Conservation (phyloP, 108 stramenopile species). For the Pseudonitzschia delicatissima region DNA sequence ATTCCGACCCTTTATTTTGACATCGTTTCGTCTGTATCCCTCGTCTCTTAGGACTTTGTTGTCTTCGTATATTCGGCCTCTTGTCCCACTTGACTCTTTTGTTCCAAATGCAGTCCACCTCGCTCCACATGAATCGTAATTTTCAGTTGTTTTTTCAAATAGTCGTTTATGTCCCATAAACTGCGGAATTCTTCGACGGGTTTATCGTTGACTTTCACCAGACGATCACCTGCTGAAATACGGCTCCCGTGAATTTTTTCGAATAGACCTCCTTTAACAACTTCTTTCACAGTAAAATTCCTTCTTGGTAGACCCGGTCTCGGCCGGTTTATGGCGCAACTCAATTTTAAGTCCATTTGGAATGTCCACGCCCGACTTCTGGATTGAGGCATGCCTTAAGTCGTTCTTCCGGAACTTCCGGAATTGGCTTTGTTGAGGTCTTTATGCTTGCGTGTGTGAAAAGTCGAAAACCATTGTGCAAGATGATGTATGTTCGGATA, state of each 20-base stretch:
- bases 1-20: not conserved
- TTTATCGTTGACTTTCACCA: constrained; percentile 23
- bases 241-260: constrained; percentile 19
- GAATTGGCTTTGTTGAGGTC: constrained; percentile 22
- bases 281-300: constrained; percentile 26
- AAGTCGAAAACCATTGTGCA: constrained; percentile 21
- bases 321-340: not conserved
- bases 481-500: constrained; percentile 3
- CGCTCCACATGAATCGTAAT: constrained; percentile 18
- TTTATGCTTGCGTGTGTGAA: constrained; percentile 25
- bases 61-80: too few species aligned
- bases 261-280: constrained; percentile 20
- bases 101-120: constrained; percentile 8
- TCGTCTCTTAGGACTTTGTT: too few species aligned
- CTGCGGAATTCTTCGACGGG: constrained; percentile 19
- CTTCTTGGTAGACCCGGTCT: constrained; percentile 6
- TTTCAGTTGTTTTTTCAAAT: constrained; percentile 21
- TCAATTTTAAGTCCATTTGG: constrained; percentile 22
- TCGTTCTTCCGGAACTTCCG: constrained; percentile 29
- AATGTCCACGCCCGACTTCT: constrained; percentile 13
- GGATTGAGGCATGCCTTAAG: constrained; percentile 16
- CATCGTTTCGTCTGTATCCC: not conserved
- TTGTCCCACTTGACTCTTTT: too few species aligned
- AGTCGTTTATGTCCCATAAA: constrained; percentile 28
- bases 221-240: constrained; percentile 19